Base-by-base conservation (phyloP, 257 asterid species). In the Leonotis leonurus region DNA sequence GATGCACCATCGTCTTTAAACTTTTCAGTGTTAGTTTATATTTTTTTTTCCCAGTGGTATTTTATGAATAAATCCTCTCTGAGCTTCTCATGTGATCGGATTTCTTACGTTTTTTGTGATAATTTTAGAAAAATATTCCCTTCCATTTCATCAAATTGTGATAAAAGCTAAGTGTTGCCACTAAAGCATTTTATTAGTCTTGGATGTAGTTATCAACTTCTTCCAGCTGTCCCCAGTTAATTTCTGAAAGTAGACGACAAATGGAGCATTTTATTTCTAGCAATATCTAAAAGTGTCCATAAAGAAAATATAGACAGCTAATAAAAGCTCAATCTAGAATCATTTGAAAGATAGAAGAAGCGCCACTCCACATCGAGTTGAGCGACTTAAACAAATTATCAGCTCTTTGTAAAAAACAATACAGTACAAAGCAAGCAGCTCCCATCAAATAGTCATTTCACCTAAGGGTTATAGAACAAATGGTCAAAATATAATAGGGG, bases 281-380 rank as follows among this genome's bases (percentile, higher is more conserved):
- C 17, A 8, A 18, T 9, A 45, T 43, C 24, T 43, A 43, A 43
- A 22, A 21, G 55, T 49, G 30, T n/a, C n/a, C n/a, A n/a, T 48
- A 13, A 3, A 49, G 32, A 48, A 22, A 24, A 11, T 3, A 44
- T 44, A 18, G 24, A 14, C 50, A 44, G 22, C 33, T 40, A 1
- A n/a, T n/a, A n/a, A n/a, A n/a, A n/a, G n/a, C n/a, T n/a, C n/a
- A n/a, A 40, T 26, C 41, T 37, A 5, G 11, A 48, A 33, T 4
- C 14, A 26, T 30, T 24, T 18, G 39, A 39, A 24, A 33, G 25
- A 18, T 56, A 14, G 59, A 29, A 58, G 13, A 59, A 49, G 73
- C 63, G 73, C 63, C 63, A 69, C 68, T 69, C 74, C 63, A 60
- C 41, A 62, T 30, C 16, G 7, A 62, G 32, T 33, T 54, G 74